These are phyloP conservation scores for Hepatocystis sp. DNA, from an alignment of 169 alveolate species.

Conservation along the genomic window DNA sequence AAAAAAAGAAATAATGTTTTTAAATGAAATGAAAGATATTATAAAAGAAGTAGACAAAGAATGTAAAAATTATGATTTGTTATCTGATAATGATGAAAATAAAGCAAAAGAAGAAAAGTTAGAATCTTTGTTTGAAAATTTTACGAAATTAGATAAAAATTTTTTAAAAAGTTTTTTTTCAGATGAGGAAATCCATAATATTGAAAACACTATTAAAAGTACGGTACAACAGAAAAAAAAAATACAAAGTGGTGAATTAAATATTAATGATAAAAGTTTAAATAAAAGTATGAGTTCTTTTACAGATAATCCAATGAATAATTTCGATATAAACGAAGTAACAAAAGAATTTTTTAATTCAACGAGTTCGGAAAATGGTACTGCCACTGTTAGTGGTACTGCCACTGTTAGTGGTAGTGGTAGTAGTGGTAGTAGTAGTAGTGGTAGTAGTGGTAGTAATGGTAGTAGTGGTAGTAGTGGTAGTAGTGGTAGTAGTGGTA, in stretches of 20 bases:
- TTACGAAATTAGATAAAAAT: slow-evolving; percentile 68
- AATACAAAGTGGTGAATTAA: slow-evolving; percentile 52
- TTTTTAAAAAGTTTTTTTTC: slow-evolving; percentile 61
- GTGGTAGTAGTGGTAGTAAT: too few relatives aligned
- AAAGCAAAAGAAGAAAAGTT: slow-evolving; percentile 61
- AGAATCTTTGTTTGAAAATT: slow-evolving; percentile 74
- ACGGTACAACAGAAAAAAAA: slow-evolving; percentile 55
- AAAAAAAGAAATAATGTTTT: slow-evolving; percentile 37
- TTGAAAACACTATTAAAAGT: slow-evolving; percentile 41
- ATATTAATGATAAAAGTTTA: slow-evolving; percentile 16
- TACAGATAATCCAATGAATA: slow-evolving; percentile 2
- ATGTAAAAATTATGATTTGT: slow-evolving; percentile 42
- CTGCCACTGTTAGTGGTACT: background rate
- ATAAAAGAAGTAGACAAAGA: slow-evolving; percentile 72
- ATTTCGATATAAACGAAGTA: slow-evolving; percentile 42
- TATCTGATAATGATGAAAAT: slow-evolving; percentile 58
- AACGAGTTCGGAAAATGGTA: slow-evolving; percentile 6
- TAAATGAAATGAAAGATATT: slow-evolving; percentile 65
- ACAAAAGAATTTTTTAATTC: slow-evolving; percentile 57
- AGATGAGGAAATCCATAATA: slow-evolving; percentile 72
- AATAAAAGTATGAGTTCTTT: slow-evolving; percentile 1
- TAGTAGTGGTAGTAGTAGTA: too few relatives aligned
- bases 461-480: too few relatives aligned
- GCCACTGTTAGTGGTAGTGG: background rate
- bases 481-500: too few relatives aligned